Percentiles rank a stretch among this genome's conserved stretches.
Evolutionary conservation across 2,329 filamentous ascomycete genomes (phyloP).

Genomic region (Helotiales sp.): DNA sequence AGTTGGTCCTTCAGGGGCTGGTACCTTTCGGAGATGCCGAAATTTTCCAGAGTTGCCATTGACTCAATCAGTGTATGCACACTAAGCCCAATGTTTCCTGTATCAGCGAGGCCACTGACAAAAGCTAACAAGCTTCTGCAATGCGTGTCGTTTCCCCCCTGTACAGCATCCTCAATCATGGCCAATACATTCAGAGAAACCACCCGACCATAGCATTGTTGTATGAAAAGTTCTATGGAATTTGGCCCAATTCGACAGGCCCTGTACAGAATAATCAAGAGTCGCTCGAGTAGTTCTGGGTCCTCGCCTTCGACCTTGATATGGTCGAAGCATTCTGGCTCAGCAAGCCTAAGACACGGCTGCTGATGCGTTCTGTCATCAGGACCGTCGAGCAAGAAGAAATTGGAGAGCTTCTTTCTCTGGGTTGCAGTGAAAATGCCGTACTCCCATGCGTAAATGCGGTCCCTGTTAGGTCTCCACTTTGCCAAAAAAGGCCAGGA

Average conservation of each 20-base stretch:
- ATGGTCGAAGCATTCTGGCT: neutral
- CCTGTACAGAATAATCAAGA: neutral
- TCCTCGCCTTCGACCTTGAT: neutral
- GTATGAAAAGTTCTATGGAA: constrained; percentile 1
- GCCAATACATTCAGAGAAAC: neutral
- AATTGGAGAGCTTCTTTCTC: constrained; percentile 1
- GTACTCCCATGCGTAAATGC: neutral
- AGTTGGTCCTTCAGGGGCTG: neutral
- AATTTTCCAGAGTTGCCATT: neutral
- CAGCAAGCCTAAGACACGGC: neutral
- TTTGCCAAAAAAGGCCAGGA: neutral
- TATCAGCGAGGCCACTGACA: neutral
- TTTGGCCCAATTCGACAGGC: neutral
- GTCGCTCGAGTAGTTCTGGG: neutral
- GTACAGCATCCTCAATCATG: neutral
- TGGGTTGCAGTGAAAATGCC: neutral
- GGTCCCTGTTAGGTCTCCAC: constrained; percentile 1
- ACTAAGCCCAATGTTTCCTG: neutral
- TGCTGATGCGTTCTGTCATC: neutral
- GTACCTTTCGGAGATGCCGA: neutral
- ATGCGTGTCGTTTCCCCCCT: neutral
- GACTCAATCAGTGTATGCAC: neutral
- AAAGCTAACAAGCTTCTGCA: neutral
- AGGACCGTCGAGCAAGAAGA: neutral
- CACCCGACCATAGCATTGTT: neutral